A percentile compares a stretch with the other conserved stretches of the same genome.
Conservation (phyloP, 108 stramenopile genomes). For the Ochromonas danica region DNA sequence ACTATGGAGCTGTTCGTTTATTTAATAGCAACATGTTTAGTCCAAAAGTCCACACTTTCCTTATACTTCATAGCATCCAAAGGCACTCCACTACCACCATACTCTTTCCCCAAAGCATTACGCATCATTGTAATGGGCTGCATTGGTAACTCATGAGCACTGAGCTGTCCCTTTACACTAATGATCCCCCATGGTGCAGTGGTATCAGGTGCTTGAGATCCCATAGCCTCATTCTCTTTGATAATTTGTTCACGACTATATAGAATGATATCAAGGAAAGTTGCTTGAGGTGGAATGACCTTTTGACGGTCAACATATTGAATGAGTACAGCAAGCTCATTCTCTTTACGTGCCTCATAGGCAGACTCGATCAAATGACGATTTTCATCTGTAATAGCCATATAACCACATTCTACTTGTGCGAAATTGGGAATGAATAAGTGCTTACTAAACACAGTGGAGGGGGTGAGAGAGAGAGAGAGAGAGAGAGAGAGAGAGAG, state of each 20-base stretch:
- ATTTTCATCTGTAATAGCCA: constrained; percentile 75
- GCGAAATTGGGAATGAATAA: constrained; percentile 74
- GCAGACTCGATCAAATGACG: constrained; percentile 68
- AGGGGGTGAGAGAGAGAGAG: not conserved
- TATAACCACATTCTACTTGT: constrained; percentile 35
- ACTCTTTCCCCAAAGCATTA: constrained; percentile 87
- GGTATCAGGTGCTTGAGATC: constrained; percentile 35
- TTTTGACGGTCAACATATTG: constrained; percentile 65
- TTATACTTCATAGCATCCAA: constrained; percentile 73
- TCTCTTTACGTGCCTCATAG: constrained; percentile 82
- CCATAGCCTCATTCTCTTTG: constrained; percentile 78
- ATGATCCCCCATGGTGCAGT: constrained; percentile 90
- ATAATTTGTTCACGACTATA: constrained; percentile 89
- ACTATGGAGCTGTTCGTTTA: too few species aligned
- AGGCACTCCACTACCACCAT: constrained; percentile 81
- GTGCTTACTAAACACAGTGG: constrained; percentile 67
- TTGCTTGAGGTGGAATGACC: constrained; percentile 66
- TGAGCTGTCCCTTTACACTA: constrained; percentile 90
- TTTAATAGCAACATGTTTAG: constrained; percentile 67
- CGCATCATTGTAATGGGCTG: constrained; percentile 96
- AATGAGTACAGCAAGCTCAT: constrained; percentile 82
- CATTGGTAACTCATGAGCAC: constrained; percentile 89
- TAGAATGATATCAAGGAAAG: constrained; percentile 83
- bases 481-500: not conserved
- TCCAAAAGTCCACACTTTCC: constrained; percentile 78